Conservation (phyloP, 257 asterid genomes). For the Gentiana dahurica region DNA sequence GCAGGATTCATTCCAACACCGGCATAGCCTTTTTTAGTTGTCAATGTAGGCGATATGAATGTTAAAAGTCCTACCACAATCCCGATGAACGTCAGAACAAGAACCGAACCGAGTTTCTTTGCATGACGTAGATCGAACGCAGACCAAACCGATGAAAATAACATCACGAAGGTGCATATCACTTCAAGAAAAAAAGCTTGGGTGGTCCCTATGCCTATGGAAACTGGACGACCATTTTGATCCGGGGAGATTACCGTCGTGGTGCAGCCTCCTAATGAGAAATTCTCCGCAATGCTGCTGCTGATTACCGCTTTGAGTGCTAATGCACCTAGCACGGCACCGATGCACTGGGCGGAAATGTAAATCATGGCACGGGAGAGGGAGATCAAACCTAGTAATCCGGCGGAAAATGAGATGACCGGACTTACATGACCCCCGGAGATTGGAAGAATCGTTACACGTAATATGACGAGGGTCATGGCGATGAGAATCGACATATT, state of each 20-base stretch:
- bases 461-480: slow-evolving; percentile 40
- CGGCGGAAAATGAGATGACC: slow-evolving; percentile 66
- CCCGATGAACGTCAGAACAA: slow-evolving; percentile 38
- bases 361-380: slow-evolving; percentile 47
- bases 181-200: slow-evolving; percentile 67
- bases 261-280: slow-evolving; percentile 74
- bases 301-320: slow-evolving; percentile 58
- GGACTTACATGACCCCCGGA: slow-evolving; percentile 89
- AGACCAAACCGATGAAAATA: slow-evolving; percentile 69
- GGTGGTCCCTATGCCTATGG: slow-evolving; percentile 32
- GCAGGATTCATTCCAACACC: slow-evolving; percentile 87
- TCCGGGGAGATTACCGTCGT: slow-evolving; percentile 33
- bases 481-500: slow-evolving; percentile 41
- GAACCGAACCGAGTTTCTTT: slow-evolving; percentile 28
- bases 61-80: slow-evolving; percentile 50
- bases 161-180: slow-evolving; percentile 45
- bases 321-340: slow-evolving; percentile 56
- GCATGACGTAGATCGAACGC: slow-evolving; percentile 70
- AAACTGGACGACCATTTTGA: slow-evolving; percentile 30
- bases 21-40: slow-evolving; percentile 41
- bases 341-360: slow-evolving; percentile 44
- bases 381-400: slow-evolving; percentile 59
- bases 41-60: slow-evolving; percentile 46
- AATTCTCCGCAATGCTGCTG: slow-evolving; percentile 20
- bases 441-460: slow-evolving; percentile 57